Evolutionary conservation across 2,329 filamentous ascomycete genomes (phyloP).

Genomic region (Raffaelea albimanens): DNA sequence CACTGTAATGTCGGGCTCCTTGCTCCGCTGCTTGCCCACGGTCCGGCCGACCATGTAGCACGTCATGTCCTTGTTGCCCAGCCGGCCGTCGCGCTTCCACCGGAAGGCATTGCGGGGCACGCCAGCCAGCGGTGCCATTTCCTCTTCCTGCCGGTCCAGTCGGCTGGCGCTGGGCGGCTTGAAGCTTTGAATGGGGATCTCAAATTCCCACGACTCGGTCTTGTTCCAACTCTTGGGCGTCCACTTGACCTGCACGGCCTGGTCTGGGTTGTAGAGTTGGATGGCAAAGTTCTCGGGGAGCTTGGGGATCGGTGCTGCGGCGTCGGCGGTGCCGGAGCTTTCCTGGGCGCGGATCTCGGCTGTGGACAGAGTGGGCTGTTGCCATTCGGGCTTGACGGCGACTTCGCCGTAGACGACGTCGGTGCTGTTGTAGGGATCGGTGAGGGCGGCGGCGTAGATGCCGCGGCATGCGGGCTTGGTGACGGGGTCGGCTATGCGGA

Average conservation of each 20-base stretch:
- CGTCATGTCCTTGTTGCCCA: conserved; percentile 72
- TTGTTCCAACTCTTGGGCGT: conserved; percentile 72
- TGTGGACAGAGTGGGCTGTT: conserved; percentile 69
- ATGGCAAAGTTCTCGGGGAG: conserved; percentile 73
- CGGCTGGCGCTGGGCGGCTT: conserved; percentile 67
- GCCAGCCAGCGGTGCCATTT: conserved; percentile 25
- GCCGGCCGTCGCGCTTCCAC: conserved; percentile 80
- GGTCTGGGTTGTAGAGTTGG: conserved; percentile 90
- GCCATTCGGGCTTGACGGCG: conserved; percentile 74
- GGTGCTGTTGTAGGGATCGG: conserved; percentile 63
- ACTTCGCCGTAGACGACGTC: conserved; percentile 85
- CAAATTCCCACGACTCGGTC: conserved; percentile 80
- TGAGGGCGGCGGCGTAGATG: conserved; percentile 77
- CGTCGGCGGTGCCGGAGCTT: conserved; percentile 7
- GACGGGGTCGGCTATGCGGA: conserved; percentile 67
- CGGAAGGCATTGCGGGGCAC: conserved; percentile 73
- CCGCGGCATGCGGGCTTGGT: conserved; percentile 57
- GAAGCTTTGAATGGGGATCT: conserved; percentile 81
- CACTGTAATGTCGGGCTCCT: conserved; percentile 93
- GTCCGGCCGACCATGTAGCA: conserved; percentile 78
- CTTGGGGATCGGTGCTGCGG: conserved; percentile 57
- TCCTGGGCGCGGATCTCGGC: conserved; percentile 63
- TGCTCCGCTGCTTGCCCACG: conserved; percentile 37
- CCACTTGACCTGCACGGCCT: conserved; percentile 61
- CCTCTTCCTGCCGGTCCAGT: conserved; percentile 56